Evolutionary conservation across 306 rosid species (phyloP).

Genomic region (Lathyrus oleraceus): DNA sequence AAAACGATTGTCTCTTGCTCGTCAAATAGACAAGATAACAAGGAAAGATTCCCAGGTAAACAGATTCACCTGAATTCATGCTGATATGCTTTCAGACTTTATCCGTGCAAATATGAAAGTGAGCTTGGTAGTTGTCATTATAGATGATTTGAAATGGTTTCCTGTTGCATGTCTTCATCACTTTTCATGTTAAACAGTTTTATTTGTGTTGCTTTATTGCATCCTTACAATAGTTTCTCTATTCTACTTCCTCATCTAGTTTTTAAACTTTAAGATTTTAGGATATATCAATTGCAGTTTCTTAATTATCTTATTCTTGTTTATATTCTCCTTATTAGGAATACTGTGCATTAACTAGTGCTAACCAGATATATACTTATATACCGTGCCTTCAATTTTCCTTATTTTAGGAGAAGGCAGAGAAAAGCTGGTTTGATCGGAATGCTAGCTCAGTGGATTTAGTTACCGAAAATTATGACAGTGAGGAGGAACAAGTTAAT

Average conservation of each 20-base stretch:
- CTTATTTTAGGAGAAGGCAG: slow-evolving; percentile 63
- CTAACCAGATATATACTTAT: slow-evolving; percentile 1
- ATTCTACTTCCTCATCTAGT: too few relatives aligned
- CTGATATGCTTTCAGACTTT: slow-evolving; percentile 23
- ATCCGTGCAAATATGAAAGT: slow-evolving; percentile 15
- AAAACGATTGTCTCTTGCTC: slow-evolving; percentile 79
- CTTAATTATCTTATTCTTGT: slow-evolving; percentile 1
- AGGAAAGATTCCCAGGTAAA: slow-evolving; percentile 85
- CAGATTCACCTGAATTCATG: slow-evolving; percentile 27
- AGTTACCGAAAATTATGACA: slow-evolving; percentile 59
- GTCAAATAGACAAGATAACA: slow-evolving; percentile 84
- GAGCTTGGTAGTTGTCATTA: not conserved
- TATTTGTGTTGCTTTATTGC: slow-evolving; percentile 10
- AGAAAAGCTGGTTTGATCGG: slow-evolving; percentile 81
- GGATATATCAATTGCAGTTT: slow-evolving; percentile 4
- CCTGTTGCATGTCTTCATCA: not conserved
- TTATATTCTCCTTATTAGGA: not conserved
- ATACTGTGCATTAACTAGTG: slow-evolving; percentile 10
- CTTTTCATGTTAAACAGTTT: slow-evolving; percentile 5
- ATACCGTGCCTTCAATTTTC: slow-evolving; percentile 12
- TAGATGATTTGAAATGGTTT: slow-evolving; percentile 29
- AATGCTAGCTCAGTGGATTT: slow-evolving; percentile 77
- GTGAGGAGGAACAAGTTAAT: slow-evolving; percentile 81
- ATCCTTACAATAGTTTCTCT: not conserved
- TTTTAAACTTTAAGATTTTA: too few relatives aligned